A percentile compares a stretch with the other conserved stretches of the same genome.
Evolutionary conservation across 371 early-diverging fungal genomes (phyloP).

Genomic region (Lichtheimia ramosa): DNA sequence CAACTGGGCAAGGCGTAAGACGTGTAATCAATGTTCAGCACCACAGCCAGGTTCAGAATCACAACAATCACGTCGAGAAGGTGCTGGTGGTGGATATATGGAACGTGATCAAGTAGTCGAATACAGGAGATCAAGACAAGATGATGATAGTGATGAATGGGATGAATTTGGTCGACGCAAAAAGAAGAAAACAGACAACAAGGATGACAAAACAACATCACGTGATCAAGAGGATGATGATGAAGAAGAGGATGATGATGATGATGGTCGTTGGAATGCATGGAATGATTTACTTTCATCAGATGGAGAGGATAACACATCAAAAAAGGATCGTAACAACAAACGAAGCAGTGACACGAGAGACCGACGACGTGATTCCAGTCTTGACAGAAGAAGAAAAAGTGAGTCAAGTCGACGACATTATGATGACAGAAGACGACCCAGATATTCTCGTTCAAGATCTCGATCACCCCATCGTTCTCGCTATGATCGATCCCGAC

Average conservation of each 20-base stretch:
- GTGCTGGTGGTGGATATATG: slow-evolving; percentile 34
- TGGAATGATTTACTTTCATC: slow-evolving; percentile 29
- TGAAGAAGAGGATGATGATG: slow-evolving; percentile 22
- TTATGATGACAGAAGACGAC: background rate
- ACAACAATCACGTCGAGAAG: slow-evolving; percentile 24
- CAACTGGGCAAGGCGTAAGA: slow-evolving; percentile 29
- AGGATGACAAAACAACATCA: slow-evolving; percentile 5
- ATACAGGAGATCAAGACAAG: slow-evolving; percentile 15
- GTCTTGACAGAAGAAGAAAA: background rate
- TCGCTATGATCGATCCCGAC: background rate
- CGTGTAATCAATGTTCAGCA: slow-evolving; percentile 31
- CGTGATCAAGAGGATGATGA: background rate
- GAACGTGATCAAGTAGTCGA: slow-evolving; percentile 32
- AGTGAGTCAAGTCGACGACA: background rate
- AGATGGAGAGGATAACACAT: slow-evolving; percentile 5
- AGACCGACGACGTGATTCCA: background rate
- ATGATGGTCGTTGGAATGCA: slow-evolving; percentile 31
- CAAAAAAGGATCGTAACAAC: slow-evolving; percentile 1
- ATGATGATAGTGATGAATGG: slow-evolving; percentile 33
- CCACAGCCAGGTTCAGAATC: slow-evolving; percentile 26
- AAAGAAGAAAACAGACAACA: slow-evolving; percentile 17
- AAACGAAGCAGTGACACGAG: background rate
- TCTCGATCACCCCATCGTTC: slow-evolving; percentile 4
- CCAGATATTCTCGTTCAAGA: slow-evolving; percentile 1
- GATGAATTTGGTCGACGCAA: slow-evolving; percentile 33